Conservation (phyloP, 1,284 basidiomycete genomes). For the Cutaneotrichosporon sp. region DNA sequence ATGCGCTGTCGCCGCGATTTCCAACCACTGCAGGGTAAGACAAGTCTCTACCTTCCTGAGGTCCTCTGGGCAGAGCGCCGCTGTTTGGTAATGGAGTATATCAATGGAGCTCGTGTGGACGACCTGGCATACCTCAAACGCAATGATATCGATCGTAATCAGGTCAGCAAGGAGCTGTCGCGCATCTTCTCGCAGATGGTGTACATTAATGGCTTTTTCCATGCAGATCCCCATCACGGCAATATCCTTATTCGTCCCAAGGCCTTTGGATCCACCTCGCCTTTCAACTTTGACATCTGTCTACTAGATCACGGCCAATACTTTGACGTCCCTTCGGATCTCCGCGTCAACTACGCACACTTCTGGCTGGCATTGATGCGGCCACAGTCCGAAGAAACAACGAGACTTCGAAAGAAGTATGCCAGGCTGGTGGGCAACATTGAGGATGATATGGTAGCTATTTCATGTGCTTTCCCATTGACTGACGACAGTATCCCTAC, state of each 20-base stretch:
- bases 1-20: slow-evolving; percentile 70
- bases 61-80: slow-evolving; percentile 78
- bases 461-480: not conserved
- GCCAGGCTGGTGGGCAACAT: slow-evolving; percentile 86
- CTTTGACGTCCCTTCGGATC: slow-evolving; percentile 73
- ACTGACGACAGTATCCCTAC: slow-evolving; percentile 38
- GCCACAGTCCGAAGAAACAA: slow-evolving; percentile 60
- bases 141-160: slow-evolving; percentile 86
- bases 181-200: slow-evolving; percentile 87
- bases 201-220: slow-evolving; percentile 72
- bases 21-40: slow-evolving; percentile 55
- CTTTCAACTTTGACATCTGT: slow-evolving; percentile 91
- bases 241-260: slow-evolving; percentile 85
- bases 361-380: slow-evolving; percentile 84
- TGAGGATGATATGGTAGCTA: slow-evolving; percentile 68
- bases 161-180: slow-evolving; percentile 83
- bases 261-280: slow-evolving; percentile 60
- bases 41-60: slow-evolving; percentile 85
- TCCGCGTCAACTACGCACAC: slow-evolving; percentile 59
- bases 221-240: slow-evolving; percentile 55
- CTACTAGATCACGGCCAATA: slow-evolving; percentile 82
- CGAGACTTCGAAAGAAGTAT: slow-evolving; percentile 69
- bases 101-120: slow-evolving; percentile 82
- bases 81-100: slow-evolving; percentile 89
- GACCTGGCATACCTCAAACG: slow-evolving; percentile 78